Base-by-base conservation (phyloP, 306 rosid species). In the Castanopsis chinensis region DNA sequence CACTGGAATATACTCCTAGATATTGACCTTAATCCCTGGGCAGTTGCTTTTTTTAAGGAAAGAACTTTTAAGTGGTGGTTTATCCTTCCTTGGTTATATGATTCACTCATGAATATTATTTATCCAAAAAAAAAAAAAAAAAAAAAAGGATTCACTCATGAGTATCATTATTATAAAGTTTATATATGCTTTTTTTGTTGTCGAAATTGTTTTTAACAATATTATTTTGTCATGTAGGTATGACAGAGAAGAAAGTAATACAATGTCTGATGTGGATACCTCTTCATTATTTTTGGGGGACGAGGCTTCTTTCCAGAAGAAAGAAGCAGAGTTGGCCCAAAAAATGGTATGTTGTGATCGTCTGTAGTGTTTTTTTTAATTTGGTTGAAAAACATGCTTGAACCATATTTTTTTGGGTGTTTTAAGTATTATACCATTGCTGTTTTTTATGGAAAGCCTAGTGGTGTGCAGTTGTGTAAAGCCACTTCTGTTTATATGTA, bases 271-370 rank as follows among this genome's bases (percentile, higher is more conserved):
- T 79, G 74, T 86, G 0, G 98, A 95, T 83, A 90, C 83, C 82
- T 87, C 99, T 19, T 90, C 97, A 12, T 58, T 83, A 64, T 95
- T 91, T 82, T 88, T 90, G 43, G 98, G 97, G 65, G 97, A 95
- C 2, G 97, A 92, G 72, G 96, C 94, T 86, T 86, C 98, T 30
- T 85, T 91, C 82, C 94, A 91, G 89, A 95, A 95, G 90, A 95
- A 92, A 86, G 99, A 95, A 88, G 98, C 98, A 33, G 99, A 95
- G 86, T 78, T 95, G 83, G 97, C 99, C 70, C 91, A 91, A 89
- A 89, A 90, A 84, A 87, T 95, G 98, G 99, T 95, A 92, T 52
- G 78, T 81, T 43, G 56, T 49, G 64, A 19, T 35, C 72, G 27
- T 35, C 81, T 49, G 53, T 63, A 3, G 17, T 45, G 60, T 9